A percentile compares a stretch with the other conserved stretches of the same genome.
These are phyloP conservation scores for Ceratocystiopsis sp. DNA, from an alignment of 2,329 filamentous ascomycete genomes.

Conservation along the genomic window DNA sequence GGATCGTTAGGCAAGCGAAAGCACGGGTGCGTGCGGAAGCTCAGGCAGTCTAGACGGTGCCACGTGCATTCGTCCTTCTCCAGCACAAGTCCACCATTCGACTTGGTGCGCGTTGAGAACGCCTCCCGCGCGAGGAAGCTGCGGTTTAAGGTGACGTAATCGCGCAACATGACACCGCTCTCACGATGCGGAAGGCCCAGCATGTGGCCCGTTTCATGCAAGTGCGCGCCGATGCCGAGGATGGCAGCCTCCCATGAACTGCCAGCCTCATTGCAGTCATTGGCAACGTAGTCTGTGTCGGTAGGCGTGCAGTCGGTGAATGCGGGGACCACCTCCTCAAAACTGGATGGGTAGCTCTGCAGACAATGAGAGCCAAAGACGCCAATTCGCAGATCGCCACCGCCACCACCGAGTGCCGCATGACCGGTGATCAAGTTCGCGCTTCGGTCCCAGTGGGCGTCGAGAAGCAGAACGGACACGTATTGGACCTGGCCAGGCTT, in stretches of 20 bases:
- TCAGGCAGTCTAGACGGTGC: slow-evolving; percentile 78
- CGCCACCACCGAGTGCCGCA: slow-evolving; percentile 62
- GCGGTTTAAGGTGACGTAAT: slow-evolving; percentile 71
- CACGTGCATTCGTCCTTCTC: slow-evolving; percentile 74
- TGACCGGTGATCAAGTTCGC: slow-evolving; percentile 59
- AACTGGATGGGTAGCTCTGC: slow-evolving; percentile 73
- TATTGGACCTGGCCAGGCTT: slow-evolving; percentile 68
- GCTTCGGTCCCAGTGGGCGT: slow-evolving; percentile 70
- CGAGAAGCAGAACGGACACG: slow-evolving; percentile 72
- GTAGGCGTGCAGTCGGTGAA: slow-evolving; percentile 85
- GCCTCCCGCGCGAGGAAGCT: slow-evolving; percentile 69
- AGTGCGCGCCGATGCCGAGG: slow-evolving; percentile 79
- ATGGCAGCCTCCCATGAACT: slow-evolving; percentile 94
- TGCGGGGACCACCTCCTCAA: slow-evolving; percentile 80
- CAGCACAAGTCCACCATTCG: slow-evolving; percentile 58
- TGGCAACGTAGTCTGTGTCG: slow-evolving; percentile 62
- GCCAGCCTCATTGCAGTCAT: slow-evolving; percentile 72
- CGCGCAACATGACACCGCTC: slow-evolving; percentile 77
- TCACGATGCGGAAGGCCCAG: slow-evolving; percentile 85
- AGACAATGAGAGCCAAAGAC: slow-evolving; percentile 87
- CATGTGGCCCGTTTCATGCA: slow-evolving; percentile 80
- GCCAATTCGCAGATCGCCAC: slow-evolving; percentile 60
- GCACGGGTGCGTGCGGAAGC: slow-evolving; percentile 79
- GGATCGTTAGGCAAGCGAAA: slow-evolving; percentile 71
- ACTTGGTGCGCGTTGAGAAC: slow-evolving; percentile 73